phyloP scores from a whole-genome alignment of 768 basidiomycete genomes.

The Lactifluus rugatus region DNA sequence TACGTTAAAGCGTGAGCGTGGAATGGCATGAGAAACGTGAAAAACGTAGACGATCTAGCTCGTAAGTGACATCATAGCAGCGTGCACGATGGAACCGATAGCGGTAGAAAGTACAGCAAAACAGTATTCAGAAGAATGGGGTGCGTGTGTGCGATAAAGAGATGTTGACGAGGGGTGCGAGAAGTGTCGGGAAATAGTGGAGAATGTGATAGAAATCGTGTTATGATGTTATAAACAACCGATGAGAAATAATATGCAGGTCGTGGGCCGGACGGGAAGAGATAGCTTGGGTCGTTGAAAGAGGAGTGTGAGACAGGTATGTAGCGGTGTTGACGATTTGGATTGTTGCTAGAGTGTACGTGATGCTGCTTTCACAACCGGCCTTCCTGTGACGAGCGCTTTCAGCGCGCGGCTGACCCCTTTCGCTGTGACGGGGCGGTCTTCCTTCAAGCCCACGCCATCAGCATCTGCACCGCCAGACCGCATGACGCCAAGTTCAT shows the following conservation, averaged over 20 bases:
- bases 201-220: constrained; percentile 6
- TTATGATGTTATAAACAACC: constrained; percentile 4
- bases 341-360: background rate
- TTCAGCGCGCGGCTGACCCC: constrained; percentile 65
- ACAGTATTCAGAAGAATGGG: background rate
- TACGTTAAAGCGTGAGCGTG: constrained; percentile 3
- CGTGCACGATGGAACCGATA: background rate
- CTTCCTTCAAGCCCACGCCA: background rate
- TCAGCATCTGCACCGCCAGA: background rate
- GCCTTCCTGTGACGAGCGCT: constrained; percentile 62
- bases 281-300: background rate
- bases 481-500: constrained; percentile 52
- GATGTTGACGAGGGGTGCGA: background rate
- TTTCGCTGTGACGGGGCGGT: constrained; percentile 37
- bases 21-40: background rate
- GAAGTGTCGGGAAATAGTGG: background rate
- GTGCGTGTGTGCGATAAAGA: background rate
- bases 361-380: constrained; percentile 41
- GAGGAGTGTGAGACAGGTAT: background rate
- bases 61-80: constrained; percentile 4
- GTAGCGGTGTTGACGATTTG: background rate
- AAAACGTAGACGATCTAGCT: background rate
- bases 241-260: background rate
- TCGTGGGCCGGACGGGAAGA: background rate
- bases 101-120: constrained; percentile 3